phyloP scores from a whole-genome alignment of 2,329 filamentous ascomycete genomes.

The Aspergillus arachidicola region DNA sequence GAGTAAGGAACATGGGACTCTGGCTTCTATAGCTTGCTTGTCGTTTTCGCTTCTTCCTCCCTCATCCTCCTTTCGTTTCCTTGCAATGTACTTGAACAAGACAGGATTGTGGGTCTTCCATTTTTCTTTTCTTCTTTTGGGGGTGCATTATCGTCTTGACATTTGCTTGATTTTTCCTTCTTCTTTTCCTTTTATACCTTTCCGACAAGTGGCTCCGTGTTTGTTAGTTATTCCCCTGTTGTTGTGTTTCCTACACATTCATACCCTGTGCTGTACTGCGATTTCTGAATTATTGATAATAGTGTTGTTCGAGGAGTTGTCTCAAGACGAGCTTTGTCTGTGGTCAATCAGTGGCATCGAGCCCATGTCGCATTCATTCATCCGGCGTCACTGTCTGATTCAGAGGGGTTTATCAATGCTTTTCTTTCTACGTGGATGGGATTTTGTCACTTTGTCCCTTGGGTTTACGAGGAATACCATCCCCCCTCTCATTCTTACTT shows the following conservation, averaged over 20 bases:
- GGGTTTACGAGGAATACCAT: background rate
- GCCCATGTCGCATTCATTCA: constrained; percentile 29
- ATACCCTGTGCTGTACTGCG: constrained; percentile 36
- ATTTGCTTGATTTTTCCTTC: constrained; percentile 11
- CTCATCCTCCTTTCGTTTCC: constrained; percentile 8
- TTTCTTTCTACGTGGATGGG: constrained; percentile 28
- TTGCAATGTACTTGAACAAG: constrained; percentile 30
- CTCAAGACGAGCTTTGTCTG: constrained; percentile 6
- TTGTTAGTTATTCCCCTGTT: constrained; percentile 14
- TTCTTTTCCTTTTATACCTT: constrained; percentile 15
- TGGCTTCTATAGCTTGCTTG: constrained; percentile 34
- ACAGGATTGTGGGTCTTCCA: constrained; percentile 36
- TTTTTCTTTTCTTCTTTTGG: constrained; percentile 30
- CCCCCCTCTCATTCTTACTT: background rate
- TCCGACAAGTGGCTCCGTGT: constrained; percentile 16
- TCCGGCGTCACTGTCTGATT: constrained; percentile 32
- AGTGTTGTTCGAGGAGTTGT: constrained; percentile 7
- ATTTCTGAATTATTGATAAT: constrained; percentile 19
- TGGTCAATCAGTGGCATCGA: constrained; percentile 22
- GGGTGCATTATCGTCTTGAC: constrained; percentile 35
- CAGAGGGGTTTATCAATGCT: constrained; percentile 29
- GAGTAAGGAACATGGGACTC: constrained; percentile 39
- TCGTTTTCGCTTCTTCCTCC: constrained; percentile 17
- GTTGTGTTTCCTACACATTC: constrained; percentile 23
- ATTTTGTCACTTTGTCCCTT: constrained; percentile 15